Evolutionary conservation across 768 basidiomycete species (phyloP).

Genomic region (Kwoniella mangroviensis): DNA sequence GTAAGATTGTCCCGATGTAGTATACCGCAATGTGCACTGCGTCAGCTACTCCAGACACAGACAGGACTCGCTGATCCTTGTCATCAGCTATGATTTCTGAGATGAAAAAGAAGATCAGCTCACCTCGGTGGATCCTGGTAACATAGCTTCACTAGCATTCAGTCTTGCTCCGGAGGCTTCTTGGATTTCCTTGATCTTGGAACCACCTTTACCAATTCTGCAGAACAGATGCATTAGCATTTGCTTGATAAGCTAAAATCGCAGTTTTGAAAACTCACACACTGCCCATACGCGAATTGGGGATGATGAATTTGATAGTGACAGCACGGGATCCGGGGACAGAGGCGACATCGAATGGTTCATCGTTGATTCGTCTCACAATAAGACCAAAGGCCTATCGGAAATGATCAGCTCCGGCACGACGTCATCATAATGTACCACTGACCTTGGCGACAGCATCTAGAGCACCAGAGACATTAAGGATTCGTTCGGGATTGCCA

Average conservation of each 20-base stretch:
- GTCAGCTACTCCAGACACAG: conserved; percentile 97
- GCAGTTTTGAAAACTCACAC: conserved; percentile 60
- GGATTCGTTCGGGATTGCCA: conserved; percentile 97
- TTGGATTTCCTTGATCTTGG: conserved; percentile 99
- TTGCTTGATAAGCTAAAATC: neutral
- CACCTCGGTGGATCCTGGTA: conserved; percentile 99
- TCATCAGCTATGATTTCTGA: neutral
- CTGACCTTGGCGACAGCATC: conserved; percentile 97
- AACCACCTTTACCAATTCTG: conserved; percentile 89
- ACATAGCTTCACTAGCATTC: conserved; percentile 97
- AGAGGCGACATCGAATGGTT: conserved; percentile 96
- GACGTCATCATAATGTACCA: neutral
- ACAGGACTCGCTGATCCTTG: conserved; percentile 78
- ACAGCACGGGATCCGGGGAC: conserved; percentile 97
- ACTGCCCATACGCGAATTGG: conserved; percentile 98
- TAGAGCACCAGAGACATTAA: conserved; percentile 93
- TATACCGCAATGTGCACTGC: conserved; percentile 99
- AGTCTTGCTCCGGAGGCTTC: conserved; percentile 95
- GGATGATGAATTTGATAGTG: conserved; percentile 99
- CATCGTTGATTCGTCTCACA: conserved; percentile 97
- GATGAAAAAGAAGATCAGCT: no score
- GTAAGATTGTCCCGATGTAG: conserved; percentile 95
- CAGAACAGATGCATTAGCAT: neutral
- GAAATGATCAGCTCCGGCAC: no score
- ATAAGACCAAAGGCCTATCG: conserved; percentile 94